Evolutionary conservation across 805 yeast genomes (phyloP).

Genomic region (Alloascoidea hylecoeti): DNA sequence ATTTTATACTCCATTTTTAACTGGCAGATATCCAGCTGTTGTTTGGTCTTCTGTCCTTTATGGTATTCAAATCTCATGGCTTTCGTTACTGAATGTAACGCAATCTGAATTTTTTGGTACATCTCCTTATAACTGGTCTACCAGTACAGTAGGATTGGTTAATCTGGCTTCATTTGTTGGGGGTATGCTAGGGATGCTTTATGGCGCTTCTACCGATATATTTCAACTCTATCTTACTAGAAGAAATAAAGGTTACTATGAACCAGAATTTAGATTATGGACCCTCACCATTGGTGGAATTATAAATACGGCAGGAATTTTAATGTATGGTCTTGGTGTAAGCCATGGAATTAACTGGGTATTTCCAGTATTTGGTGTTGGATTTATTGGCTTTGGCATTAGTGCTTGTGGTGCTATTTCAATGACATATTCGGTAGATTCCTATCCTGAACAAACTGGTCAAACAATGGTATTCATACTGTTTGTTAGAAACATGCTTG

Average conservation of each 20-base stretch:
- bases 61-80: constrained; percentile 34
- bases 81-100: constrained; percentile 35
- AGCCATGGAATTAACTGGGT: constrained; percentile 40
- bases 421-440: constrained; percentile 40
- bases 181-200: constrained; percentile 34
- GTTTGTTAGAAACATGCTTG: constrained; percentile 40
- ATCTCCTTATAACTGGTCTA: constrained; percentile 35
- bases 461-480: constrained; percentile 44
- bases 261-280: constrained; percentile 48
- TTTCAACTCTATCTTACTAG: constrained; percentile 32
- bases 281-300: constrained; percentile 28
- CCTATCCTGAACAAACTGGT: constrained; percentile 37
- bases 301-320: constrained; percentile 37
- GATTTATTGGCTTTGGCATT: constrained; percentile 35
- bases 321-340: constrained; percentile 56
- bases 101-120: constrained; percentile 26
- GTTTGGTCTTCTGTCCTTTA: constrained; percentile 45
- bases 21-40: constrained; percentile 38
- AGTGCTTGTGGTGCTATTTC: constrained; percentile 39
- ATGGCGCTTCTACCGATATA: too few species aligned
- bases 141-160: constrained; percentile 32
- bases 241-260: constrained; percentile 32
- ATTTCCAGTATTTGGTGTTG: constrained; percentile 38
- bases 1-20: too few species aligned
- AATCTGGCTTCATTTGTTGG: too few species aligned